Conservation (phyloP, 352 stramenopile genomes). For the Globisporangium spiculum region DNA sequence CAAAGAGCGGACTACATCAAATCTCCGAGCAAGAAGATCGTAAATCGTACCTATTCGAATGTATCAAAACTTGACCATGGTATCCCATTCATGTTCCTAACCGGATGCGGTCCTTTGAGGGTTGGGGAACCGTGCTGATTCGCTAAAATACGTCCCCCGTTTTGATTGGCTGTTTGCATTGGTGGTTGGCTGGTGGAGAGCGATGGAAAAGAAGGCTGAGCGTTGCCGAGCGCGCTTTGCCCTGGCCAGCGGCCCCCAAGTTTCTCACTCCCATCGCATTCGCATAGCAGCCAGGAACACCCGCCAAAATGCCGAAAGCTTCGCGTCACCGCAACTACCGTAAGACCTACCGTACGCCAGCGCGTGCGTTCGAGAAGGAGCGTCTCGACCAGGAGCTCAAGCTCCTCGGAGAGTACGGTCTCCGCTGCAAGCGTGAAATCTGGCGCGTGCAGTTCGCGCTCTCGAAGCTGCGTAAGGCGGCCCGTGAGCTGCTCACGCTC, state of each 20-base stretch:
- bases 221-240: neutral
- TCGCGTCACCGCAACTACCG: conserved; percentile 91
- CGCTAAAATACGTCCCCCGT: conserved; percentile 7
- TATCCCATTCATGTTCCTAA: neutral
- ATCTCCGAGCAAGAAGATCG: neutral
- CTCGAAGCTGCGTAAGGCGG: conserved; percentile 99
- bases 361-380: conserved; percentile 99
- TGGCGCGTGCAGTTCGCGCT: conserved; percentile 99
- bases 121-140: conserved; percentile 9
- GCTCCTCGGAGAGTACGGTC: conserved; percentile 98
- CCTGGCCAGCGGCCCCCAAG: conserved; percentile 4
- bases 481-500: conserved; percentile 97
- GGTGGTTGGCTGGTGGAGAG: conserved; percentile 44
- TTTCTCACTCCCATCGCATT: conserved; percentile 64
- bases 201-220: neutral
- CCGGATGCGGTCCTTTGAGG: neutral
- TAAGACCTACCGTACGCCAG: conserved; percentile 98
- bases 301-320: conserved; percentile 83
- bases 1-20: no score
- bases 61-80: neutral
- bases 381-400: conserved; percentile 99
- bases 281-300: conserved; percentile 66
- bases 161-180: conserved; percentile 44
- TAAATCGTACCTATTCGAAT: neutral
- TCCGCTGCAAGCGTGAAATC: conserved; percentile 99